A percentile compares a stretch with the other conserved stretches of the same genome.
Evolutionary conservation across 495 filamentous ascomycete genomes (phyloP).

Genomic region (Penicillium manginii): DNA sequence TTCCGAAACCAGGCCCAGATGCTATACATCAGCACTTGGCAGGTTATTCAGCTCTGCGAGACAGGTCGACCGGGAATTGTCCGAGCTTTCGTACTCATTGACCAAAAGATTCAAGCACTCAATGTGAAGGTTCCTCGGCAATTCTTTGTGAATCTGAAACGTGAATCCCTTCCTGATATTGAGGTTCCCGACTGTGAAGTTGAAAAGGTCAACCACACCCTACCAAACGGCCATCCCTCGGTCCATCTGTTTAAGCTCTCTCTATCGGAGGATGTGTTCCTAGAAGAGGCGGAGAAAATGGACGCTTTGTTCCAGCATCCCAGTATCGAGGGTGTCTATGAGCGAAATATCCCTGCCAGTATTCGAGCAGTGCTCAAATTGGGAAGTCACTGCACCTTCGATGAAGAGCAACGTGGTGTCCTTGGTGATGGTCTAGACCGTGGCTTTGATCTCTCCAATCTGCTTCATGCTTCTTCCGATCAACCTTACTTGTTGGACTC

Average conservation of each 20-base stretch:
- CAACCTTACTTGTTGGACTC: conserved; percentile 72
- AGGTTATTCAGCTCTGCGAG: conserved; percentile 82
- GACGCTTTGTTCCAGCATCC: conserved; percentile 83
- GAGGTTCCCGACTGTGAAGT: conserved; percentile 85
- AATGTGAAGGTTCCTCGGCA: conserved; percentile 89
- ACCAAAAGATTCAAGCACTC: conserved; percentile 82
- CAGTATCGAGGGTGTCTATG: conserved; percentile 95
- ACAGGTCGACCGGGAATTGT: conserved; percentile 85
- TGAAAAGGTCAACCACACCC: conserved; percentile 86
- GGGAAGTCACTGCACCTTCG: conserved; percentile 93
- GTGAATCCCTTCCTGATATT: conserved; percentile 83
- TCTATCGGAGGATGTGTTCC: conserved; percentile 84
- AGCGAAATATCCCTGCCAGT: conserved; percentile 85
- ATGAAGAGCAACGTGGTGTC: conserved; percentile 85
- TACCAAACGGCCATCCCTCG: conserved; percentile 95
- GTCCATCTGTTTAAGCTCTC: conserved; percentile 92
- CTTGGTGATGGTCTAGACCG: conserved; percentile 91
- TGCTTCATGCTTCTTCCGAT: conserved; percentile 67
- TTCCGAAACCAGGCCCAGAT: conserved; percentile 91
- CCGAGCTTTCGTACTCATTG: conserved; percentile 88
- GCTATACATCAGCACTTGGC: conserved; percentile 90
- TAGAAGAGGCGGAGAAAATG: conserved; percentile 81
- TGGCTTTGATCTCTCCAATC: conserved; percentile 83
- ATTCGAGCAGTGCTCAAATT: conserved; percentile 84
- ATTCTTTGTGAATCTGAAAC: conserved; percentile 89